Conservation (phyloP, 441 rosid genomes). For the Kokia cookei region DNA sequence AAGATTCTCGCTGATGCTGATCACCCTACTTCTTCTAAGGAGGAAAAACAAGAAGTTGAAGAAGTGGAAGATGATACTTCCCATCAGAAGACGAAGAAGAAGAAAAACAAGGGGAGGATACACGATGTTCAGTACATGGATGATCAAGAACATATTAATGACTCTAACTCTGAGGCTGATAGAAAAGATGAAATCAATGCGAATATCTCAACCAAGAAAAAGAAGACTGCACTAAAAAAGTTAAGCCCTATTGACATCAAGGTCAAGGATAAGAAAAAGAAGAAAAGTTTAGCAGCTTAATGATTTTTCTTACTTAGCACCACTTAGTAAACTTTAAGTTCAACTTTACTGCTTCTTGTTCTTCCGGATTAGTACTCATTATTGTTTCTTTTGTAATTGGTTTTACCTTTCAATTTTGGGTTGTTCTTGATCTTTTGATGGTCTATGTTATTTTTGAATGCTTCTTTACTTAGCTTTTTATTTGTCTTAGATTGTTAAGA, state of each 20-base stretch:
- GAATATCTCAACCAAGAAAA: not conserved
- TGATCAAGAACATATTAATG: constrained; percentile 20
- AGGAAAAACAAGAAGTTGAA: constrained; percentile 14
- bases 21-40: constrained; percentile 1
- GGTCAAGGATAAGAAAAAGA: constrained; percentile 7
- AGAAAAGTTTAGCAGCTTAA: not conserved
- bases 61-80: constrained; percentile 16
- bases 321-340: not conserved
- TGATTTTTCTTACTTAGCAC: not conserved
- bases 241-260: not conserved
- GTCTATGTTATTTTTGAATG: not conserved
- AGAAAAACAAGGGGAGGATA: constrained; percentile 66
- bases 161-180: constrained; percentile 25
- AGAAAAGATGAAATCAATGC: constrained; percentile 27
- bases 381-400: not conserved
- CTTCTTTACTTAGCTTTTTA: not conserved
- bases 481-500: not conserved
- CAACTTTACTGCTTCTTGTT: not conserved
- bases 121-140: constrained; percentile 82
- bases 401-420: not conserved
- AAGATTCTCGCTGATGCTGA: constrained; percentile 40
- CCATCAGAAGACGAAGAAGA: constrained; percentile 22
- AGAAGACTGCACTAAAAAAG: not conserved
- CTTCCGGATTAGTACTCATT: not conserved
- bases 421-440: not conserved